phyloP scores from a whole-genome alignment of 768 basidiomycete genomes.

The Crepidotus variabilis region DNA sequence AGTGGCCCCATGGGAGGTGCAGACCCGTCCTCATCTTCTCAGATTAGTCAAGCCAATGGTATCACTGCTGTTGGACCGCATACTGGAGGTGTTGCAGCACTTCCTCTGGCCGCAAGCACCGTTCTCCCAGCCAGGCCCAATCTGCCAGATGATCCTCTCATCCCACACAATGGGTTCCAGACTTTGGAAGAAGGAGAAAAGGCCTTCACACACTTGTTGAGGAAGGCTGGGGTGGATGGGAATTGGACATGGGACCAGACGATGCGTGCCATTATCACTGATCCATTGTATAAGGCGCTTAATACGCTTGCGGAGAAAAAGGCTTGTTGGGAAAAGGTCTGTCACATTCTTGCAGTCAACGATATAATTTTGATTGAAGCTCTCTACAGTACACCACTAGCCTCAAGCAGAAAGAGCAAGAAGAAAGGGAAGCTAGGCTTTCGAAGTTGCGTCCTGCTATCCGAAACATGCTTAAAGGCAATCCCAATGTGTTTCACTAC shows the following conservation, averaged over 20 bases:
- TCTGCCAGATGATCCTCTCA: constrained; percentile 82
- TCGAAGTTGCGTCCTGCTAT: constrained; percentile 84
- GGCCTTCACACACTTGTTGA: constrained; percentile 87
- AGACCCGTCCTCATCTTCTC: constrained; percentile 44
- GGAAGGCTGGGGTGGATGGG: constrained; percentile 86
- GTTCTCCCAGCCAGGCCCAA: constrained; percentile 73
- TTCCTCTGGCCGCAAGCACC: constrained; percentile 58
- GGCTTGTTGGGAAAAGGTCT: constrained; percentile 87
- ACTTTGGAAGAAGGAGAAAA: constrained; percentile 90
- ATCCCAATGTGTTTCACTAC: constrained; percentile 87
- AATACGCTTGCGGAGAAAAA: constrained; percentile 95
- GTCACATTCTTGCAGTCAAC: constrained; percentile 14
- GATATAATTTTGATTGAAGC: neutral
- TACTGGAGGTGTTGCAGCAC: constrained; percentile 31
- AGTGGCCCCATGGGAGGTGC: constrained; percentile 48
- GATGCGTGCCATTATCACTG: constrained; percentile 97
- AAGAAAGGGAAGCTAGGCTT: constrained; percentile 80
- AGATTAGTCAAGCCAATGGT: constrained; percentile 47
- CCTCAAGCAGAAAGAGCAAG: constrained; percentile 77
- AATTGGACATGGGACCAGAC: constrained; percentile 98
- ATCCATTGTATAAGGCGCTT: constrained; percentile 93
- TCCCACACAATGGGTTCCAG: constrained; percentile 85
- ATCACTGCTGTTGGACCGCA: constrained; percentile 47
- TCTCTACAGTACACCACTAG: constrained; percentile 66
- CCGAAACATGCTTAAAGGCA: constrained; percentile 82